Base-by-base conservation (phyloP, 495 filamentous ascomycete species). In the Penicillium argentinense region DNA sequence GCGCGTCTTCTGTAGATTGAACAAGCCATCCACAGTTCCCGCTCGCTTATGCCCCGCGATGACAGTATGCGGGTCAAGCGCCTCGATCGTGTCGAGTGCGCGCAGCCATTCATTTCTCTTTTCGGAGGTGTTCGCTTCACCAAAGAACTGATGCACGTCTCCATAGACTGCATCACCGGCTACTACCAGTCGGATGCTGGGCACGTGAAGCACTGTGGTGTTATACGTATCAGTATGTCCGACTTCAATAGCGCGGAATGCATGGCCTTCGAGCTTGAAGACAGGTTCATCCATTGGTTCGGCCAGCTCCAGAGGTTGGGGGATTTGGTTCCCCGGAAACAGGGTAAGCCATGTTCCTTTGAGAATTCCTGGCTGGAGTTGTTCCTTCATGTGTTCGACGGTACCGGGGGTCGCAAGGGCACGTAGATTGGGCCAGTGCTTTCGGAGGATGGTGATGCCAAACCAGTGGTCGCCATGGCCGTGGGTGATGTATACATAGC, bases 381-480 rank as follows among this genome's bases (percentile, higher is more conserved):
- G 64, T 16, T 63, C 40, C 9, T 57, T 27, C 64, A 73, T 71
- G 36, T 71, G 69, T 8, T 32, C 45, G 9, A 72, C 18, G 22
- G 47, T 52, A 8, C 32, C 51, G 2, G 44, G 17, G 1, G 69
- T 74, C 9, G 70, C 66, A 3, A 72, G 27, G 4, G 22, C 39
- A 5, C 44, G 41, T 0, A 52, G 53, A 0, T 51, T 43, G 1
- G 69, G 71, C 33, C 68, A 77, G 0, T 53, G 50, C 17, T 52
- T 23, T 5, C 51, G 14, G 5, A 77, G 43, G 6, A 51, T 17
- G 0, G 60, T 38, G 1, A 63, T 21, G 9, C 66, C 65, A 43
- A 71, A 74, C 49, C 60, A 77, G 39, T 77, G 70, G 53, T 77
- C 70, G 7, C 68, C 71, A 44, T 75, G 71, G n/a, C 67, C 70